Conservation (phyloP, 108 stramenopile species). For the Nitzschia putrida region DNA sequence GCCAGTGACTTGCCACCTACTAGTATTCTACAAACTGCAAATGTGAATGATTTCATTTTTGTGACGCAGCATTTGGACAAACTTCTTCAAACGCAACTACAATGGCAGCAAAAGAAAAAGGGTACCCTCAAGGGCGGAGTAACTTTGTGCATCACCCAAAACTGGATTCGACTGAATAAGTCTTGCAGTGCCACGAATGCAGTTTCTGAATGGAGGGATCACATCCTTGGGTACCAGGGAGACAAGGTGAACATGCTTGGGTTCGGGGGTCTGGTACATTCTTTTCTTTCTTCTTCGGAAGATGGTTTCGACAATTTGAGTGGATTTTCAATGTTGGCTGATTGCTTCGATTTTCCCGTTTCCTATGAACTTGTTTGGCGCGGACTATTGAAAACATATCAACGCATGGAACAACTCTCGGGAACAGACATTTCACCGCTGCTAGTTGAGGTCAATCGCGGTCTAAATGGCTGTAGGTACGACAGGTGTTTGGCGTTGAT, state of each 20-base stretch:
- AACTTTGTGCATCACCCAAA: neutral
- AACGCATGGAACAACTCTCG: too few relatives aligned
- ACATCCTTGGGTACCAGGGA: neutral
- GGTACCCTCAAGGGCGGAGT: neutral
- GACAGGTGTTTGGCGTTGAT: too few relatives aligned
- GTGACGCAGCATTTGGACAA: neutral
- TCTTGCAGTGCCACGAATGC: too few relatives aligned
- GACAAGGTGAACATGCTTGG: neutral
- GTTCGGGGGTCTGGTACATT: neutral
- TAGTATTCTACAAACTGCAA: neutral
- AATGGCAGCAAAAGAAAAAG: slow-evolving; percentile 13
- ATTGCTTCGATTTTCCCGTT: too few relatives aligned
- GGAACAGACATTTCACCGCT: too few relatives aligned
- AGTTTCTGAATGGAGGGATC: neutral
- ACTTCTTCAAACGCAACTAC: slow-evolving; percentile 1
- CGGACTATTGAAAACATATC: too few relatives aligned
- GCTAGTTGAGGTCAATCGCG: too few relatives aligned
- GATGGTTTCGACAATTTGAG: too few relatives aligned
- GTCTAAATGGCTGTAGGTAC: too few relatives aligned
- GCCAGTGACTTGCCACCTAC: neutral
- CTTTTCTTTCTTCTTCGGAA: neutral
- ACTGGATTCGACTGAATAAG: slow-evolving; percentile 2
- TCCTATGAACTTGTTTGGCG: too few relatives aligned
- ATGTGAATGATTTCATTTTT: too few relatives aligned
- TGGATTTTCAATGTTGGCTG: too few relatives aligned